Evolutionary conservation across 1,139 yeast species (phyloP).

Genomic region (Eremothecium gossypii): DNA sequence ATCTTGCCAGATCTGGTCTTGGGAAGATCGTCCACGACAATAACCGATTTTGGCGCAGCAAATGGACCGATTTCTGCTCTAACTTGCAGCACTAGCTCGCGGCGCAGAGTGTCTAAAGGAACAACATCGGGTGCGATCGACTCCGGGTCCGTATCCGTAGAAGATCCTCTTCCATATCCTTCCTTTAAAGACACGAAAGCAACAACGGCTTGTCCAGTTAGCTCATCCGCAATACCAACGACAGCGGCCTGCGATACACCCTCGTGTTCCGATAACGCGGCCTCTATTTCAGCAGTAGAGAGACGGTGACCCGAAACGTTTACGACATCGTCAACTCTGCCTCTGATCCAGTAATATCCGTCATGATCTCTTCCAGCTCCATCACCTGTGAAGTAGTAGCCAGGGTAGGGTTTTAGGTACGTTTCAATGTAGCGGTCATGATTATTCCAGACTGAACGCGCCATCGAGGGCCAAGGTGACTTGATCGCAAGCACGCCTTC

Average conservation of each 20-base stretch:
- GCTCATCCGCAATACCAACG: constrained; percentile 87
- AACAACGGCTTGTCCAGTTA: constrained; percentile 95
- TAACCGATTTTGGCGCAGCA: constrained; percentile 92
- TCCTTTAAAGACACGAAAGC: constrained; percentile 86
- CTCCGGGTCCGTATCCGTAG: background rate
- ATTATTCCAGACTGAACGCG: constrained; percentile 90
- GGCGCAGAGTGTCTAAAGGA: constrained; percentile 50
- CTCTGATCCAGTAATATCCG: constrained; percentile 97
- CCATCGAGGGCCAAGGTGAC: constrained; percentile 96
- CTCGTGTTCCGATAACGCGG: constrained; percentile 72
- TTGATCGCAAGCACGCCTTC: constrained; percentile 93
- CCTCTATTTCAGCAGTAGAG: constrained; percentile 95
- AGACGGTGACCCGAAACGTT: constrained; percentile 96
- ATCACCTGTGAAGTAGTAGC: constrained; percentile 95
- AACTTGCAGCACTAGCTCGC: constrained; percentile 76
- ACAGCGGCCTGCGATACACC: constrained; percentile 91
- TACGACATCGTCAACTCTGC: constrained; percentile 97
- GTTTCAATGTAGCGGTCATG: constrained; percentile 88
- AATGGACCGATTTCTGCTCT: constrained; percentile 95
- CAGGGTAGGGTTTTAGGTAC: constrained; percentile 91
- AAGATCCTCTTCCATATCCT: constrained; percentile 19
- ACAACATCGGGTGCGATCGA: constrained; percentile 33
- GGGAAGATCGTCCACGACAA: constrained; percentile 85
- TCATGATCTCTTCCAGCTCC: constrained; percentile 98
- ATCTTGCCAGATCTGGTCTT: constrained; percentile 98